Percentiles rank a stretch among this genome's conserved stretches.
phyloP scores from a whole-genome alignment of 495 filamentous ascomycete genomes.

The Hypoxylon intermedium region DNA sequence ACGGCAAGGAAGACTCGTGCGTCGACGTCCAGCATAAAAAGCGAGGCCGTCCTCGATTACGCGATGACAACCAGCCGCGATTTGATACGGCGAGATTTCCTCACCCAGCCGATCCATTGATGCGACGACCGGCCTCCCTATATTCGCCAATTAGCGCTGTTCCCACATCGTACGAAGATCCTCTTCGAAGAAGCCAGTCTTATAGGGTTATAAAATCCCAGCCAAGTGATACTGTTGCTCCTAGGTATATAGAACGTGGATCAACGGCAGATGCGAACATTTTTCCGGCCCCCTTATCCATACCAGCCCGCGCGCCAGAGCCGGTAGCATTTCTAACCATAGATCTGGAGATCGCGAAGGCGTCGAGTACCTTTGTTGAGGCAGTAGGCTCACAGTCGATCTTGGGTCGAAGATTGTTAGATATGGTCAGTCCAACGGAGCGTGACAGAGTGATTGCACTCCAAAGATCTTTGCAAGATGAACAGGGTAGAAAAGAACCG shows the following conservation, averaged over 20 bases:
- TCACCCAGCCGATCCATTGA: conserved; percentile 47
- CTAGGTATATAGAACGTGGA: conserved; percentile 56
- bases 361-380: conserved; percentile 59
- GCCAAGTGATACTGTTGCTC: conserved; percentile 52
- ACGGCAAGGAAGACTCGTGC: conserved; percentile 81
- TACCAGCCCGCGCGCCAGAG: conserved; percentile 48
- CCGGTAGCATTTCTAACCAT: conserved; percentile 63
- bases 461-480: conserved; percentile 55
- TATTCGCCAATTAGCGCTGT: conserved; percentile 47
- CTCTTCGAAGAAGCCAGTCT: conserved; percentile 56
- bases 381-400: conserved; percentile 54
- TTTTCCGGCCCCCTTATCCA: conserved; percentile 54
- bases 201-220: conserved; percentile 69
- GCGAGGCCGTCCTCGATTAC: conserved; percentile 85
- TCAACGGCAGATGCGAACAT: conserved; percentile 54
- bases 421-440: conserved; percentile 57
- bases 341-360: conserved; percentile 62
- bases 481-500: conserved; percentile 58
- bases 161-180: conserved; percentile 50
- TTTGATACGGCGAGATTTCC: conserved; percentile 59
- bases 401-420: conserved; percentile 53
- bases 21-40: conserved; percentile 97
- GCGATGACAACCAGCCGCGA: conserved; percentile 73
- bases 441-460: conserved; percentile 57
- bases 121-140: conserved; percentile 55